These are phyloP conservation scores for Penicillium crustosum DNA, from an alignment of 2,329 filamentous ascomycete species.

Conservation along the genomic window DNA sequence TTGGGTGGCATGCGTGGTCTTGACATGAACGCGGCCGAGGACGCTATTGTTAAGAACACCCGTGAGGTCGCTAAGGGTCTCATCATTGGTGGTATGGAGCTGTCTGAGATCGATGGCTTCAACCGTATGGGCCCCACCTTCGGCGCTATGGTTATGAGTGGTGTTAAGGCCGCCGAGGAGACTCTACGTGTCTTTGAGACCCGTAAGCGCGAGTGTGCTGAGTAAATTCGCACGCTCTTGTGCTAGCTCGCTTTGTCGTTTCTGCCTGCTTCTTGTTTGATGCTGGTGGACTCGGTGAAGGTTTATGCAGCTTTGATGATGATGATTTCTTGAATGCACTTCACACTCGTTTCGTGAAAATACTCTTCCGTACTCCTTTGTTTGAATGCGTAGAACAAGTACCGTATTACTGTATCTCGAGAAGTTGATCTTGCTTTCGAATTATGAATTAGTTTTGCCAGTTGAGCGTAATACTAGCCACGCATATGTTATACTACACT, in stretches of 20 bases:
- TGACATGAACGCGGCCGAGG: constrained; percentile 88
- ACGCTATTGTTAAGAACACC: constrained; percentile 89
- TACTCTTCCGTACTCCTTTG: not conserved
- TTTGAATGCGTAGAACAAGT: not conserved
- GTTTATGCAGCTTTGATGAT: constrained; percentile 12
- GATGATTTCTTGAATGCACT: constrained; percentile 17
- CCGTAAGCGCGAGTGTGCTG: constrained; percentile 73
- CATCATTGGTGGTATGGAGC: constrained; percentile 93
- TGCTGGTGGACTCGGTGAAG: not conserved
- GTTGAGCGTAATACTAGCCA: not conserved
- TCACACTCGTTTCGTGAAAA: constrained; percentile 22
- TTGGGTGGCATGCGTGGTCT: constrained; percentile 90
- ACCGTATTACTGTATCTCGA: not conserved
- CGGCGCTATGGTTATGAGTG: constrained; percentile 82
- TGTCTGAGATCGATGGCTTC: constrained; percentile 84
- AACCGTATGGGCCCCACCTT: constrained; percentile 91
- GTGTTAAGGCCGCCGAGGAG: constrained; percentile 90
- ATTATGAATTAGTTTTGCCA: constrained; percentile 9
- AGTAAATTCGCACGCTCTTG: constrained; percentile 39
- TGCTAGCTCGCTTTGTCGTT: not conserved
- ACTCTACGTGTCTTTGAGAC: constrained; percentile 73
- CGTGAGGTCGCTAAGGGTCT: constrained; percentile 84
- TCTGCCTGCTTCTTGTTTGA: not conserved
- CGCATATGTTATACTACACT: not conserved
- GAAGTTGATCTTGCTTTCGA: not conserved